These are phyloP conservation scores for Immersiella caudata DNA, from an alignment of 495 filamentous ascomycete species.

Conservation along the genomic window DNA sequence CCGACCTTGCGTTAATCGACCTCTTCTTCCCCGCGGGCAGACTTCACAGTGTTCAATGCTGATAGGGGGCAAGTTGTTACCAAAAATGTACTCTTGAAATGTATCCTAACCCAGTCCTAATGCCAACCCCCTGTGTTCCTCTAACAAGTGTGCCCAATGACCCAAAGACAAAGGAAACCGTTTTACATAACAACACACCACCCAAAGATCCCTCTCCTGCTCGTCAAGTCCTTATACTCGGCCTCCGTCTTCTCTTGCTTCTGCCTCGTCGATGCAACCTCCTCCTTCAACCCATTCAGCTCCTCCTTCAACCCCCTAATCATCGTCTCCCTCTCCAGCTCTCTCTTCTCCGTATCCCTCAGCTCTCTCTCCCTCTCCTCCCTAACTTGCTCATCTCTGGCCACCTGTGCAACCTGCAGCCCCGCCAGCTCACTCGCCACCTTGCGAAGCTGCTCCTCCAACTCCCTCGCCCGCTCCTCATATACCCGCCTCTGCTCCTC, in stretches of 20 bases:
- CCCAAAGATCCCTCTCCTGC: neutral
- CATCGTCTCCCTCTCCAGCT: constrained; percentile 9
- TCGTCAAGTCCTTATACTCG: constrained; percentile 18
- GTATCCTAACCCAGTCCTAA: too few relatives aligned
- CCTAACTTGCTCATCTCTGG: constrained; percentile 3
- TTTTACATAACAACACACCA: constrained; percentile 15
- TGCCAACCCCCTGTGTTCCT: too few relatives aligned
- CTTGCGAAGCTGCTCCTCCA: constrained; percentile 8
- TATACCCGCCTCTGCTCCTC: constrained; percentile 9
- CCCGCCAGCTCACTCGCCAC: neutral
- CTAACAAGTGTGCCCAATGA: neutral
- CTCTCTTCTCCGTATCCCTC: constrained; percentile 16
- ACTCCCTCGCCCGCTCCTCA: constrained; percentile 14
- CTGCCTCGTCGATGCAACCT: constrained; percentile 14
- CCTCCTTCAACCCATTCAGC: constrained; percentile 4
- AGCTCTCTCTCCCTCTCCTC: neutral
- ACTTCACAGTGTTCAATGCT: too few relatives aligned
- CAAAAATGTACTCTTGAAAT: too few relatives aligned
- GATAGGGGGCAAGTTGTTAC: too few relatives aligned
- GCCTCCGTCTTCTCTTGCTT: constrained; percentile 22
- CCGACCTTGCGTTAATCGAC: too few relatives aligned
- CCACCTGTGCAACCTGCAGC: neutral
- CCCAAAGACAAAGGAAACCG: neutral
- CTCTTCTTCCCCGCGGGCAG: too few relatives aligned
- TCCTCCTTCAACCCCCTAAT: constrained; percentile 6